Evolutionary conservation across 306 rosid species (phyloP).

Genomic region (Corylus americana): DNA sequence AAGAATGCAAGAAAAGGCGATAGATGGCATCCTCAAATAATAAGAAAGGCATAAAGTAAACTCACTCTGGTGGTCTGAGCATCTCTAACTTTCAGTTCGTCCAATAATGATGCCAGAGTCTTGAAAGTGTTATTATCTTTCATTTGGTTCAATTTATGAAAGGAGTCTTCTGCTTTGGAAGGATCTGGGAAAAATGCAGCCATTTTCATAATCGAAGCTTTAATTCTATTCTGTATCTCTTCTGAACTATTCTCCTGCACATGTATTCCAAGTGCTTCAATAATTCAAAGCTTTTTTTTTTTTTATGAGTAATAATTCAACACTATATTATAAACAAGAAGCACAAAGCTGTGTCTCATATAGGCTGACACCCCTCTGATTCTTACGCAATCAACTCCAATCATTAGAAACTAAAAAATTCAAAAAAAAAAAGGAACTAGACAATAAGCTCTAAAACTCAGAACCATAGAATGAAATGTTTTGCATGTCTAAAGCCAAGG

Average conservation of each 20-base stretch:
- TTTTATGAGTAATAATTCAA: no score
- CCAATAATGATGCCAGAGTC: slow-evolving; percentile 60
- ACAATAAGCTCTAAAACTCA: not conserved
- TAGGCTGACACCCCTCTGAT: slow-evolving; percentile 9
- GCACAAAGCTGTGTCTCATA: slow-evolving; percentile 11
- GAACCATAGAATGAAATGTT: not conserved
- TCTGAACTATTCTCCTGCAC: slow-evolving; percentile 69
- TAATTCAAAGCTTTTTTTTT: slow-evolving; percentile 1
- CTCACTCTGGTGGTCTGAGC: slow-evolving; percentile 60
- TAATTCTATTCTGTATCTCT: slow-evolving; percentile 57
- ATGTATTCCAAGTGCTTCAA: slow-evolving; percentile 17
- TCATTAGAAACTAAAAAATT: not conserved
- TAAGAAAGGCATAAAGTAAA: slow-evolving; percentile 22
- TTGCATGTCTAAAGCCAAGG: not conserved
- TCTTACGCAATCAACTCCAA: slow-evolving; percentile 2
- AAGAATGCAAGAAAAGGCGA: slow-evolving; percentile 4
- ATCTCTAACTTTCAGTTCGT: slow-evolving; percentile 39
- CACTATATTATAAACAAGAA: slow-evolving; percentile 23
- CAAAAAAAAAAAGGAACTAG: not conserved
- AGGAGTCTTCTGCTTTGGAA: slow-evolving; percentile 69
- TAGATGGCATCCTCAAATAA: slow-evolving; percentile 16
- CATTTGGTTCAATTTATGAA: slow-evolving; percentile 63
- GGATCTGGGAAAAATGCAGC: slow-evolving; percentile 75
- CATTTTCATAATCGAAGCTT: slow-evolving; percentile 53
- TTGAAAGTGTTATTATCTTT: slow-evolving; percentile 71